Evolutionary conservation across 192 early-diverging fungal genomes (phyloP).

Genomic region (Chytriomyces confervae): DNA sequence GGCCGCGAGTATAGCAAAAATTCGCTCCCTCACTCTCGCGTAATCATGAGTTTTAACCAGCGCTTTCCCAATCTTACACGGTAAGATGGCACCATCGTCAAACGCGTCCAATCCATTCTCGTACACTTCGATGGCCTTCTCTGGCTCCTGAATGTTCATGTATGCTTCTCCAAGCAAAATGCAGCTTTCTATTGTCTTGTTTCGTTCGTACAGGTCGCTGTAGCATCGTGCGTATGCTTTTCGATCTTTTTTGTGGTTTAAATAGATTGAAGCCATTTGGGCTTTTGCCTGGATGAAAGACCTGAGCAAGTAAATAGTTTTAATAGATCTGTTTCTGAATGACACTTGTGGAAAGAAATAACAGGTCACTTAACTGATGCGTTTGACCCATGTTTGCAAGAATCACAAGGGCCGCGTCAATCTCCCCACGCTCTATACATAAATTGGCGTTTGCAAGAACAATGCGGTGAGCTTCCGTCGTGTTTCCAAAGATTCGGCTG

Average conservation of each 20-base stretch:
- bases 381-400: conserved; percentile 43
- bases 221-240: conserved; percentile 60
- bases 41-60: conserved; percentile 59
- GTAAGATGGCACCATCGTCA: conserved; percentile 42
- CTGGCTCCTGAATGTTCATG: conserved; percentile 63
- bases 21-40: conserved; percentile 27
- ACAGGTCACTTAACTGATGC: conserved; percentile 29
- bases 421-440: conserved; percentile 43
- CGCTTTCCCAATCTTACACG: conserved; percentile 57
- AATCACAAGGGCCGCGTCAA: conserved; percentile 49
- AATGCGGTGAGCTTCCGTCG: conserved; percentile 47
- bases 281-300: conserved; percentile 52
- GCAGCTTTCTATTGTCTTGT: conserved; percentile 54
- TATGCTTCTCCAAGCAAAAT: conserved; percentile 61
- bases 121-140: conserved; percentile 62
- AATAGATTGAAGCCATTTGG: conserved; percentile 56
- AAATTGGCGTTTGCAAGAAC: conserved; percentile 52
- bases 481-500: conserved; percentile 44
- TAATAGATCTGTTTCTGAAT: background rate
- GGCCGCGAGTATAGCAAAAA: background rate
- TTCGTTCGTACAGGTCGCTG: conserved; percentile 52
- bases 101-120: conserved; percentile 53
- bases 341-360: background rate
- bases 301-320: conserved; percentile 13
- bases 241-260: conserved; percentile 58